These are phyloP conservation scores for Boletales sp. DNA, from an alignment of 768 basidiomycete species.

Conservation along the genomic window DNA sequence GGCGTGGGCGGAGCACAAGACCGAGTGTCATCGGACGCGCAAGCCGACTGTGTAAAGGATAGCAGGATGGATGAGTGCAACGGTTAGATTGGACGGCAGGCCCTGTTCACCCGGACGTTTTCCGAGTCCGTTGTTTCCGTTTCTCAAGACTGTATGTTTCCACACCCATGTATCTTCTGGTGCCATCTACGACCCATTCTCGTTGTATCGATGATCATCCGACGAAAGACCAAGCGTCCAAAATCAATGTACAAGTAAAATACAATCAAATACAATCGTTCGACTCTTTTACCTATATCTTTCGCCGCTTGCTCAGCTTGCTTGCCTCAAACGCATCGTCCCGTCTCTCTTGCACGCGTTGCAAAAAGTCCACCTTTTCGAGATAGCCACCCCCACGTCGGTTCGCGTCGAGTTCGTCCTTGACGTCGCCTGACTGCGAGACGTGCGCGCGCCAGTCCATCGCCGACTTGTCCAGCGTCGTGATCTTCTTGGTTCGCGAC, in stretches of 20 bases:
- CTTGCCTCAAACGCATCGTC: conserved; percentile 60
- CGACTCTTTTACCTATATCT: conserved; percentile 10
- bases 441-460: conserved; percentile 83
- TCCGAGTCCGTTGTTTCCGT: background rate
- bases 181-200: too few species aligned
- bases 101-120: background rate
- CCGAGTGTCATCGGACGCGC: conserved; percentile 5
- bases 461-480: conserved; percentile 81
- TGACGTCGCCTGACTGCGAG: conserved; percentile 40
- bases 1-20: conserved; percentile 40
- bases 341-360: conserved; percentile 69
- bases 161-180: too few species aligned
- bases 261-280: too few species aligned
- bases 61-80: too few species aligned
- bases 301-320: conserved; percentile 52
- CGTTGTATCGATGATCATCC: background rate
- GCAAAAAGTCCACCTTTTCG: conserved; percentile 81
- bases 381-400: conserved; percentile 75
- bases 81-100: background rate
- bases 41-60: background rate
- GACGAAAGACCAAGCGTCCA: background rate
- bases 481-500: conserved; percentile 69
- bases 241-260: conserved; percentile 9
- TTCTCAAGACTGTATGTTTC: too few species aligned
- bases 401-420: conserved; percentile 58